phyloP scores from a whole-genome alignment of 2,329 filamentous ascomycete genomes.

The Phoma sp. region DNA sequence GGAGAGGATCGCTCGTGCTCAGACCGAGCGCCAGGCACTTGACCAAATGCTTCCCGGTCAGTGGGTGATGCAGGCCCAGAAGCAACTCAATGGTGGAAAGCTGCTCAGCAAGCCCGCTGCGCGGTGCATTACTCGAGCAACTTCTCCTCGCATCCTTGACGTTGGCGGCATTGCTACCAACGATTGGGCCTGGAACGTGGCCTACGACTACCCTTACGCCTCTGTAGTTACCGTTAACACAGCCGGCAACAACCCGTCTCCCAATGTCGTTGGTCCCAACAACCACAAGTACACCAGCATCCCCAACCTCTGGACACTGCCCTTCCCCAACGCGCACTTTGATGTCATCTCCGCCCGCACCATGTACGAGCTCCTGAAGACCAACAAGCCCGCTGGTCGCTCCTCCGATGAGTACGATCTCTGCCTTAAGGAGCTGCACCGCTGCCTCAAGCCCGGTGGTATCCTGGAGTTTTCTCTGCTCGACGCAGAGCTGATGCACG shows the following conservation, averaged over 20 bases:
- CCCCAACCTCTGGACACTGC: constrained; percentile 77
- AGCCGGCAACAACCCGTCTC: constrained; percentile 47
- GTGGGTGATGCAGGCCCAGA: constrained; percentile 70
- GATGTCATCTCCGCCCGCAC: constrained; percentile 91
- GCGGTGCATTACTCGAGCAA: constrained; percentile 61
- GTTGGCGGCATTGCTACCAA: constrained; percentile 84
- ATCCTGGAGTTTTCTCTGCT: constrained; percentile 90
- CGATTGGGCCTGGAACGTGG: constrained; percentile 96
- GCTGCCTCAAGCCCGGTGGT: constrained; percentile 90
- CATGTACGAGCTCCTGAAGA: constrained; percentile 83
- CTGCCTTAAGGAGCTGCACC: constrained; percentile 84
- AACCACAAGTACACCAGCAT: constrained; percentile 89
- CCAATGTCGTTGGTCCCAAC: constrained; percentile 72
- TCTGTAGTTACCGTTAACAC: constrained; percentile 89
- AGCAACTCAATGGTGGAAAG: constrained; percentile 66
- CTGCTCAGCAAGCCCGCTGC: constrained; percentile 62
- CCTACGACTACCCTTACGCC: constrained; percentile 81
- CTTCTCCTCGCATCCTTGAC: constrained; percentile 77
- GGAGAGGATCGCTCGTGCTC: constrained; percentile 57
- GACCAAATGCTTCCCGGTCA: constrained; percentile 69
- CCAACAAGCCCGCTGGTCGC: constrained; percentile 58
- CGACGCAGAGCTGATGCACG: constrained; percentile 88
- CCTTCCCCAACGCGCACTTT: constrained; percentile 86
- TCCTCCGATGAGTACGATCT: constrained; percentile 83
- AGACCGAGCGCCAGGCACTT: constrained; percentile 83